phyloP scores from a whole-genome alignment of 1,284 basidiomycete species.

The Boletus austroedulis region DNA sequence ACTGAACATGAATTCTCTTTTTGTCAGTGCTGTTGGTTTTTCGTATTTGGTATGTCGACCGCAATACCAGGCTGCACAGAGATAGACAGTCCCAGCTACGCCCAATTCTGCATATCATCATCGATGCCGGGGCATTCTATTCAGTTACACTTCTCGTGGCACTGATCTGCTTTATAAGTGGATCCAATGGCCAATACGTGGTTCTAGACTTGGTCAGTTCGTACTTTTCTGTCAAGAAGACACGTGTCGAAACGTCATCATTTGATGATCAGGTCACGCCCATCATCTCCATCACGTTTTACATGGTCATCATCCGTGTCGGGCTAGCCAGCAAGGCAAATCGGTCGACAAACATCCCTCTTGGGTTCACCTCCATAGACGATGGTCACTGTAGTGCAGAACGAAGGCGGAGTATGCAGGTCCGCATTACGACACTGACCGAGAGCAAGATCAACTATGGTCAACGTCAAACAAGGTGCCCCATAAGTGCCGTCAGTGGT shows the following conservation, averaged over 20 bases:
- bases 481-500: not conserved
- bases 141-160: conserved; percentile 16
- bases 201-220: conserved; percentile 20
- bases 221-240: not conserved
- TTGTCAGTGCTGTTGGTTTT: conserved; percentile 16
- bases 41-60: conserved; percentile 26
- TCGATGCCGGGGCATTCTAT: conserved; percentile 26
- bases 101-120: conserved; percentile 17
- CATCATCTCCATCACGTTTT: conserved; percentile 8
- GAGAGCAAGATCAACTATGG: not conserved
- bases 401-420: not conserved
- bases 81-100: conserved; percentile 8
- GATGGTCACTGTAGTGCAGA: not conserved
- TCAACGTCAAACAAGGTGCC: not conserved
- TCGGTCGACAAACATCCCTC: not conserved
- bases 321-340: not conserved
- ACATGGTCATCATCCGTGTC: conserved; percentile 3
- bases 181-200: conserved; percentile 11
- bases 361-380: not conserved
- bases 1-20: not conserved
- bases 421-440: not conserved
- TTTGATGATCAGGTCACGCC: conserved; percentile 4
- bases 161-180: conserved; percentile 8
- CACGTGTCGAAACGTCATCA: not conserved
- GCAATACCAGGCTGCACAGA: not conserved